A percentile compares a stretch with the other conserved stretches of the same genome.
Evolutionary conservation across 2,329 filamentous ascomycete genomes (phyloP).

Genomic region (Sarocladium brachiariae): DNA sequence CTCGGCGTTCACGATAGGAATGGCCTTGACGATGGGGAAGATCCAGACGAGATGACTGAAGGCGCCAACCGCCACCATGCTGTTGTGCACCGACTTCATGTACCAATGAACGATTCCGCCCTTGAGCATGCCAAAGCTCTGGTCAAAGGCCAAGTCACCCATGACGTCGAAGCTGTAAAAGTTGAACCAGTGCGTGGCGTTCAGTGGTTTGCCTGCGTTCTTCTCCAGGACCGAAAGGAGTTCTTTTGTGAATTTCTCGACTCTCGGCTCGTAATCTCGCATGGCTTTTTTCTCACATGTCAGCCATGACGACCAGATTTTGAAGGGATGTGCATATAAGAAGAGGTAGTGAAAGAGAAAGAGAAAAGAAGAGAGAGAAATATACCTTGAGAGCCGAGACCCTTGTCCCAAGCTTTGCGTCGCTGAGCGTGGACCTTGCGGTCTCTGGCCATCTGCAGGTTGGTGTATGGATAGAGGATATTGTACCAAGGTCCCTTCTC

Average conservation of each 20-base stretch:
- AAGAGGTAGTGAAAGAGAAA: not conserved
- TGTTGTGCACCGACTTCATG: slow-evolving; percentile 14
- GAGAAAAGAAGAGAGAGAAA: not conserved
- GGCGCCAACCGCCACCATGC: slow-evolving; percentile 17
- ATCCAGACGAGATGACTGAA: slow-evolving; percentile 18
- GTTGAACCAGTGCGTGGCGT: slow-evolving; percentile 26
- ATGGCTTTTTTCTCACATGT: slow-evolving; percentile 12
- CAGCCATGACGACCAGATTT: too few relatives aligned
- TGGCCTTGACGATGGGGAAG: slow-evolving; percentile 18
- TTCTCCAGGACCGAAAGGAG: slow-evolving; percentile 18
- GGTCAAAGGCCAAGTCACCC: slow-evolving; percentile 31
- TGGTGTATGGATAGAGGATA: slow-evolving; percentile 21
- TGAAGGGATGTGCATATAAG: too few relatives aligned
- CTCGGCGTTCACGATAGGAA: slow-evolving; percentile 16
- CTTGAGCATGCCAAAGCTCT: slow-evolving; percentile 28
- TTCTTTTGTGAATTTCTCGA: slow-evolving; percentile 18
- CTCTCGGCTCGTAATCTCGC: slow-evolving; percentile 22
- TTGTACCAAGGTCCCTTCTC: slow-evolving; percentile 28
- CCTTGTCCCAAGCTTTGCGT: slow-evolving; percentile 25
- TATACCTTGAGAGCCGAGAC: slow-evolving; percentile 10
- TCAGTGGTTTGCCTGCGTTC: slow-evolving; percentile 16
- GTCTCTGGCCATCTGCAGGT: slow-evolving; percentile 23
- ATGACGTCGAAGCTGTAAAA: slow-evolving; percentile 33
- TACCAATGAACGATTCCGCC: slow-evolving; percentile 18
- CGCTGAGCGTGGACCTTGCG: slow-evolving; percentile 23